A percentile compares a stretch with the other conserved stretches of the same genome.
Evolutionary conservation across 2,329 filamentous ascomycete species (phyloP).

Genomic region (Paraconiothyrium brasiliense): DNA sequence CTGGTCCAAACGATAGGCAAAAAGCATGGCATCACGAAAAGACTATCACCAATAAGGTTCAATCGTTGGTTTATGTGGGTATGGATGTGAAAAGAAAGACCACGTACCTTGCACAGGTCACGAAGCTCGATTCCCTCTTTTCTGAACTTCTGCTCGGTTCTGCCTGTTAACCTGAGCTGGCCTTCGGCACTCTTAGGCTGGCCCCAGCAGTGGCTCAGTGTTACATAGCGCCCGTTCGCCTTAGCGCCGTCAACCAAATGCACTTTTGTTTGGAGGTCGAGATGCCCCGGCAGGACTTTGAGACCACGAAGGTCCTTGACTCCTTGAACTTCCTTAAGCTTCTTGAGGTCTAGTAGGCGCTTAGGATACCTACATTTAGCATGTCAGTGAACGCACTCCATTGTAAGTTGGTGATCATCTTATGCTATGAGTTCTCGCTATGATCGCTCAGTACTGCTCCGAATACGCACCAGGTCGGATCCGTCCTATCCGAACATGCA

Average conservation of each 20-base stretch:
- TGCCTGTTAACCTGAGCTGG: background rate
- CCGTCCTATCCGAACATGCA: background rate
- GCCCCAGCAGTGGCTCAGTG: constrained; percentile 16
- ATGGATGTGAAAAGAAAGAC: background rate
- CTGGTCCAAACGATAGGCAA: constrained; percentile 14
- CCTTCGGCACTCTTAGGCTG: background rate
- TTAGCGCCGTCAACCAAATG: background rate
- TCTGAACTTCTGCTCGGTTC: background rate
- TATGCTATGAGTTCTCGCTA: background rate
- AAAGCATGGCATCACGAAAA: constrained; percentile 20
- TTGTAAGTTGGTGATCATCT: background rate
- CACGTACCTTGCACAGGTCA: background rate
- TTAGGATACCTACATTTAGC: background rate
- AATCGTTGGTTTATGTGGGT: background rate
- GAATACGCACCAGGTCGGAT: background rate
- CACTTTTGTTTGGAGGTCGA: background rate
- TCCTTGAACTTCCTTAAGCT: background rate
- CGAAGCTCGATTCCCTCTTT: constrained; percentile 11
- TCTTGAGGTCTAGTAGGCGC: background rate
- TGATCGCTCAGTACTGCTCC: too few species aligned
- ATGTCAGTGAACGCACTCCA: background rate
- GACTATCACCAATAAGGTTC: background rate
- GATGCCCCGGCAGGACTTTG: background rate
- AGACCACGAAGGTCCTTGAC: background rate
- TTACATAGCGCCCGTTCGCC: background rate